phyloP scores from a whole-genome alignment of 805 yeast species.

The Ogataea neopini region DNA sequence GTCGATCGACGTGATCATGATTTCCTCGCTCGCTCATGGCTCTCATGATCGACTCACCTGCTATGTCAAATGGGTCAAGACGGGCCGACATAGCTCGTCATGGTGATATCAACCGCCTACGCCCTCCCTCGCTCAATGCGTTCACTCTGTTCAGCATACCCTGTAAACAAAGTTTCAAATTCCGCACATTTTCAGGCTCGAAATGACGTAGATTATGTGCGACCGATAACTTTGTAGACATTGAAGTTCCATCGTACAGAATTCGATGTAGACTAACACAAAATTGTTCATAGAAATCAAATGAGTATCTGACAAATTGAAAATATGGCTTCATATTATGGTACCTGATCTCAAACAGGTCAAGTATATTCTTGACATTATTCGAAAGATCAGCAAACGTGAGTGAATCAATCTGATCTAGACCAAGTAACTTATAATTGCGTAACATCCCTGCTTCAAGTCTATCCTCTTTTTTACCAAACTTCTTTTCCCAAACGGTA shows the following conservation, averaged over 20 bases:
- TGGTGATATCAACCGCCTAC: neutral
- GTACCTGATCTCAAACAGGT: constrained; percentile 16
- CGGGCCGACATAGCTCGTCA: no score
- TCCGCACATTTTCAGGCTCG: constrained; percentile 10
- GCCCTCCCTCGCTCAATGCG: neutral
- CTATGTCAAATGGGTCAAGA: no score
- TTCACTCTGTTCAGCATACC: constrained; percentile 15
- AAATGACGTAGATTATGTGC: constrained; percentile 13
- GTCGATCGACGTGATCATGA: no score
- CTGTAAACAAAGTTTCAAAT: constrained; percentile 16
- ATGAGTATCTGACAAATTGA: constrained; percentile 17
- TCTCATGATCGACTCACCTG: no score
- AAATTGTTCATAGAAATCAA: constrained; percentile 20
- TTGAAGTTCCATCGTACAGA: constrained; percentile 14
- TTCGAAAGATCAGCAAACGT: constrained; percentile 19
- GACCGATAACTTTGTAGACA: constrained; percentile 13
- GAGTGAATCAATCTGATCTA: constrained; percentile 13
- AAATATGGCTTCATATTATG: constrained; percentile 18
- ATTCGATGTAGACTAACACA: constrained; percentile 14
- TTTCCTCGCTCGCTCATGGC: no score
- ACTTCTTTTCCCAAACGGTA: constrained; percentile 2
- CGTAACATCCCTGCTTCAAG: constrained; percentile 6
- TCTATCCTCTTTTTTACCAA: constrained; percentile 8
- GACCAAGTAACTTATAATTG: constrained; percentile 12
- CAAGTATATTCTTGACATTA: constrained; percentile 15